Percentiles rank a stretch among this genome's conserved stretches.
phyloP scores from a whole-genome alignment of 495 filamentous ascomycete genomes.

The Geoglossum glabrum region DNA sequence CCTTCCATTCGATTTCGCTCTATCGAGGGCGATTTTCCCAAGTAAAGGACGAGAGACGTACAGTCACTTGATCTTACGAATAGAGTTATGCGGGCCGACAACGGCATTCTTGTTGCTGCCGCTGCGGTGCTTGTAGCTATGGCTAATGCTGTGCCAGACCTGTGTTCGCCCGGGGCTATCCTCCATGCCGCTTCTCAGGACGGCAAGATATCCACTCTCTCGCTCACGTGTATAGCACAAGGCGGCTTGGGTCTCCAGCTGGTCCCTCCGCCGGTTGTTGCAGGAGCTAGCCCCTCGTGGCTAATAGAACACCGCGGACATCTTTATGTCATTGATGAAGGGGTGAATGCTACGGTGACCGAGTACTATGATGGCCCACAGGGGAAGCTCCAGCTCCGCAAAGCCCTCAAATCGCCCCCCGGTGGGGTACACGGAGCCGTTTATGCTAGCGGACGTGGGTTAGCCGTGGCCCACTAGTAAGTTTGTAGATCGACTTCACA shows the following conservation, averaged over 20 bases:
- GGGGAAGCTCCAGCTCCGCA: too few relatives aligned
- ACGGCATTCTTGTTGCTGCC: too few relatives aligned
- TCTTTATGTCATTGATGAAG: constrained; percentile 11
- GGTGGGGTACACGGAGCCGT: constrained; percentile 3
- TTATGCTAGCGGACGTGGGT: constrained; percentile 7
- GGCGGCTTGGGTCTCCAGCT: not conserved
- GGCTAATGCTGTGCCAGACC: too few relatives aligned
- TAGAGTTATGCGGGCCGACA: too few relatives aligned
- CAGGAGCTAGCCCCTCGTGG: constrained; percentile 5
- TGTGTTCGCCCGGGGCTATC: not conserved
- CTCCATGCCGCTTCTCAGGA: not conserved
- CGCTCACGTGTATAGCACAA: not conserved
- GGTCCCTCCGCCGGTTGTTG: not conserved
- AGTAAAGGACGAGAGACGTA: too few relatives aligned
- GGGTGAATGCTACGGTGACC: not conserved
- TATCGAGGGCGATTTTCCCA: too few relatives aligned
- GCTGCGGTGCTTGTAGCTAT: too few relatives aligned
- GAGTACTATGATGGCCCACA: not conserved
- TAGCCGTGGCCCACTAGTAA: constrained; percentile 19
- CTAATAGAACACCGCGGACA: constrained; percentile 1
- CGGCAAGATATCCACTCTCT: not conserved
- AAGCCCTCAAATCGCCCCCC: not conserved
- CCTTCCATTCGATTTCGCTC: too few relatives aligned
- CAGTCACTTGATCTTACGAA: too few relatives aligned
- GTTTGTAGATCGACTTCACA: constrained; percentile 6